phyloP scores from a whole-genome alignment of 2,329 filamentous ascomycete species.

The Colletotrichum lindemuthianum region DNA sequence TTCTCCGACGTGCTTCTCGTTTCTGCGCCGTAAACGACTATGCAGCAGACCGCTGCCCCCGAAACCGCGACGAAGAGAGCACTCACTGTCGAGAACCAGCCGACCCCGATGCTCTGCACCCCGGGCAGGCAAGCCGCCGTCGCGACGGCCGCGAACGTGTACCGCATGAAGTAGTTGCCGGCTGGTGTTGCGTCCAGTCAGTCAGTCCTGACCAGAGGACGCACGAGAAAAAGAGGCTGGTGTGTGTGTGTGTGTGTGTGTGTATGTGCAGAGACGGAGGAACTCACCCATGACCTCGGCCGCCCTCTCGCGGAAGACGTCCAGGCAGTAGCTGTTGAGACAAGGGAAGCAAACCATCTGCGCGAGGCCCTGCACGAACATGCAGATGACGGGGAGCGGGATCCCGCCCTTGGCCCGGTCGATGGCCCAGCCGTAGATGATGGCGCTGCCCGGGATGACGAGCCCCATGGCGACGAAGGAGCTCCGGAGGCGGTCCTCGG shows the following conservation, averaged over 20 bases:
- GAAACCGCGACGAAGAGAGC: slow-evolving; percentile 26
- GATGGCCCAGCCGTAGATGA: slow-evolving; percentile 72
- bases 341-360: slow-evolving; percentile 77
- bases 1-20: neutral
- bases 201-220: slow-evolving; percentile 6
- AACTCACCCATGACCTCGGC: slow-evolving; percentile 34
- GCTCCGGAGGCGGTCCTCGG: slow-evolving; percentile 75
- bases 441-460: slow-evolving; percentile 71
- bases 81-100: slow-evolving; percentile 81
- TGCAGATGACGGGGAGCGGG: slow-evolving; percentile 68
- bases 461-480: slow-evolving; percentile 68
- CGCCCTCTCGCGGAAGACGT: slow-evolving; percentile 33
- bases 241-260: too few species aligned
- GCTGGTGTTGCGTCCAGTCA: slow-evolving; percentile 51
- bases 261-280: too few species aligned
- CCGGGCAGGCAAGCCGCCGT: slow-evolving; percentile 79
- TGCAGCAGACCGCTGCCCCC: slow-evolving; percentile 25
- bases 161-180: slow-evolving; percentile 82
- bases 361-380: slow-evolving; percentile 75
- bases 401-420: slow-evolving; percentile 52
- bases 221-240: too few species aligned
- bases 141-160: slow-evolving; percentile 76
- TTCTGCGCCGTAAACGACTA: slow-evolving; percentile 26
- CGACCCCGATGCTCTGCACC: slow-evolving; percentile 77
- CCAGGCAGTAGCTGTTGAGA: slow-evolving; percentile 65